Evolutionary conservation across 768 basidiomycete genomes (phyloP).

Genomic region (Lentinula lateritia): DNA sequence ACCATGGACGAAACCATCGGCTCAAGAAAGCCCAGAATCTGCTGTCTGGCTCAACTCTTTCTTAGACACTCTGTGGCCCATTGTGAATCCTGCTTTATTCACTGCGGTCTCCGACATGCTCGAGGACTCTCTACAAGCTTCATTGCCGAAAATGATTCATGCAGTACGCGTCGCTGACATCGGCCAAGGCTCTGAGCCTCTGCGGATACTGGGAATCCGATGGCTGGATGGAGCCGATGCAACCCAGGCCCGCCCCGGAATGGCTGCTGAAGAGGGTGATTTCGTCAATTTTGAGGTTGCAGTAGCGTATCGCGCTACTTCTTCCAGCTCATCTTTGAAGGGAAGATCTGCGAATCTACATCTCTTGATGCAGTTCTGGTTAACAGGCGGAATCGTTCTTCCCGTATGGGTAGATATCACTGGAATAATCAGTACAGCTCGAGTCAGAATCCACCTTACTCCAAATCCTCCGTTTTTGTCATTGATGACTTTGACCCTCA

Average conservation of each 20-base stretch:
- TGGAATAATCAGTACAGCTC: slow-evolving; percentile 54
- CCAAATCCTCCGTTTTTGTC: slow-evolving; percentile 60
- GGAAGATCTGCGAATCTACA: slow-evolving; percentile 54
- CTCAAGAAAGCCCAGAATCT: slow-evolving; percentile 24
- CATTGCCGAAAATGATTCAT: slow-evolving; percentile 42
- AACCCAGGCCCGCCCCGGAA: neutral
- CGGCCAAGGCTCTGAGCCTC: slow-evolving; percentile 61
- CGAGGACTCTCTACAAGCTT: slow-evolving; percentile 52
- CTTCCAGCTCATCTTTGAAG: slow-evolving; percentile 26
- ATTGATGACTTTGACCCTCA: slow-evolving; percentile 49
- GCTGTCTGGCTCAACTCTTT: slow-evolving; percentile 63
- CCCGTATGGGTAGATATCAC: slow-evolving; percentile 57
- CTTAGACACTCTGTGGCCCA: slow-evolving; percentile 61
- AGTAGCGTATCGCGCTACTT: slow-evolving; percentile 57
- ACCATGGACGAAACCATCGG: slow-evolving; percentile 1
- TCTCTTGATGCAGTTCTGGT: slow-evolving; percentile 65
- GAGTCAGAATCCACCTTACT: slow-evolving; percentile 69
- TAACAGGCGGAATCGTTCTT: slow-evolving; percentile 27
- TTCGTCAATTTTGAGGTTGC: slow-evolving; percentile 68
- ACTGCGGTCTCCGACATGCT: slow-evolving; percentile 54
- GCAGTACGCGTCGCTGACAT: slow-evolving; percentile 71
- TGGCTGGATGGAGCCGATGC: slow-evolving; percentile 30
- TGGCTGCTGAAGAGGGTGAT: slow-evolving; percentile 23
- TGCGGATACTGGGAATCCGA: slow-evolving; percentile 66
- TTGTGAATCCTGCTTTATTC: slow-evolving; percentile 67